These are phyloP conservation scores for Cladosporium sp. DNA, from an alignment of 2,329 filamentous ascomycete genomes.

Conservation along the genomic window DNA sequence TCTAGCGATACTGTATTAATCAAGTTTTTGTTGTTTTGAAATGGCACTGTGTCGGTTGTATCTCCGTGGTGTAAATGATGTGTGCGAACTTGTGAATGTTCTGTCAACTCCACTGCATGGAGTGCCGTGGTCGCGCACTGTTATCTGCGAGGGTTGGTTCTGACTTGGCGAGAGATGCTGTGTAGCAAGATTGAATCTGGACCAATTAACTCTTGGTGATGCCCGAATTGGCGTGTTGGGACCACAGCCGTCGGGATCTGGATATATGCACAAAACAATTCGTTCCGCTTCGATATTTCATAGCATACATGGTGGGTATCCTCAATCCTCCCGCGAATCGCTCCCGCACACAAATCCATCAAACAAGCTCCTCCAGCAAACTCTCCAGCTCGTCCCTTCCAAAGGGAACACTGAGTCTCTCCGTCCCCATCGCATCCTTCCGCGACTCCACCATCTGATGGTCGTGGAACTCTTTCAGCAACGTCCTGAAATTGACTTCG, in stretches of 20 bases:
- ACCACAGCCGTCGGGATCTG: neutral
- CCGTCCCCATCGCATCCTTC: conserved; percentile 81
- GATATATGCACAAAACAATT: neutral
- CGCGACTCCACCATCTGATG: conserved; percentile 94
- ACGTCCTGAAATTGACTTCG: conserved; percentile 90
- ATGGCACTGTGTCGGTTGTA: too few relatives aligned
- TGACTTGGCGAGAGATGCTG: too few relatives aligned
- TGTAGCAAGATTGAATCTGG: too few relatives aligned
- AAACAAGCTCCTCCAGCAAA: conserved; percentile 73
- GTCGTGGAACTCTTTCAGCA: conserved; percentile 97
- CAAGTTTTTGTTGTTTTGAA: neutral
- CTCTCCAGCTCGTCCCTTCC: conserved; percentile 84
- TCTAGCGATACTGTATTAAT: conserved; percentile 13
- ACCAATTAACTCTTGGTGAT: too few relatives aligned
- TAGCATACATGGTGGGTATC: neutral
- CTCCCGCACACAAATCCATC: neutral
- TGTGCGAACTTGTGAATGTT: too few relatives aligned
- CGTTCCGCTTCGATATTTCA: neutral
- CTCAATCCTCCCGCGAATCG: neutral
- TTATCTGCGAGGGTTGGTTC: too few relatives aligned
- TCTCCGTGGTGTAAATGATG: too few relatives aligned
- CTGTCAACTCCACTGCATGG: too few relatives aligned
- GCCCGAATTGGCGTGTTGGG: neutral
- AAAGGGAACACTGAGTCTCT: conserved; percentile 82
- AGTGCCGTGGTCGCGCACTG: too few relatives aligned